Evolutionary conservation across 257 asterid species (phyloP).

Genomic region (Jacaranda copaia): DNA sequence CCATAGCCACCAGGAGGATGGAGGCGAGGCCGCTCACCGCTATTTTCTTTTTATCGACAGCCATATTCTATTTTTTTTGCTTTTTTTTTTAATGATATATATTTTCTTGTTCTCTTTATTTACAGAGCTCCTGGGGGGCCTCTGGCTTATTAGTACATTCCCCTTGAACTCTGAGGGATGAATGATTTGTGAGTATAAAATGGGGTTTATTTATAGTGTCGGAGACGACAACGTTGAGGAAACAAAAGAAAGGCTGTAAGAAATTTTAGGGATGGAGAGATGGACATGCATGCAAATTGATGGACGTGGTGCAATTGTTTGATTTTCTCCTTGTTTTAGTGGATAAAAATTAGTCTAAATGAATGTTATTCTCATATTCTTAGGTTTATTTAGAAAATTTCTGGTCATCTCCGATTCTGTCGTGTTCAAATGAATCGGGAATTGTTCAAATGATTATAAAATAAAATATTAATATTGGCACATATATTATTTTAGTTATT

Average conservation of each 20-base stretch:
- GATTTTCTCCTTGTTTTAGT: neutral
- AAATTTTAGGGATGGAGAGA: slow-evolving; percentile 29
- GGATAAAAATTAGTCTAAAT: neutral
- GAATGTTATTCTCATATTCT: too few relatives aligned
- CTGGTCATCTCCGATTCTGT: too few relatives aligned
- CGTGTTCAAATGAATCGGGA: too few relatives aligned
- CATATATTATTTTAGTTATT: too few relatives aligned
- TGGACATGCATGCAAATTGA: slow-evolving; percentile 19
- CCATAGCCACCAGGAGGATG: slow-evolving; percentile 64
- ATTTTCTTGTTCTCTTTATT: neutral
- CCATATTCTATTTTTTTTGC: neutral
- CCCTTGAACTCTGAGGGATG: slow-evolving; percentile 39
- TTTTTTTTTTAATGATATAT: neutral
- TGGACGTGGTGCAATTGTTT: neutral
- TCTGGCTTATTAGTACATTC: slow-evolving; percentile 6
- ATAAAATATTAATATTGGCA: too few relatives aligned
- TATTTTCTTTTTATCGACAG: slow-evolving; percentile 42
- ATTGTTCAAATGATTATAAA: too few relatives aligned
- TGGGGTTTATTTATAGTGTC: slow-evolving; percentile 9
- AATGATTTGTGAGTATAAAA: neutral
- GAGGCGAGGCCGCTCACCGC: slow-evolving; percentile 54
- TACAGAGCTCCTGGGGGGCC: slow-evolving; percentile 36
- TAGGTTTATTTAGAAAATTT: too few relatives aligned
- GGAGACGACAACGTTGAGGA: neutral
- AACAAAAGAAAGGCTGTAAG: slow-evolving; percentile 25